Conservation (phyloP, 371 early-diverging fungal species). For the Blakeslea trispora region DNA sequence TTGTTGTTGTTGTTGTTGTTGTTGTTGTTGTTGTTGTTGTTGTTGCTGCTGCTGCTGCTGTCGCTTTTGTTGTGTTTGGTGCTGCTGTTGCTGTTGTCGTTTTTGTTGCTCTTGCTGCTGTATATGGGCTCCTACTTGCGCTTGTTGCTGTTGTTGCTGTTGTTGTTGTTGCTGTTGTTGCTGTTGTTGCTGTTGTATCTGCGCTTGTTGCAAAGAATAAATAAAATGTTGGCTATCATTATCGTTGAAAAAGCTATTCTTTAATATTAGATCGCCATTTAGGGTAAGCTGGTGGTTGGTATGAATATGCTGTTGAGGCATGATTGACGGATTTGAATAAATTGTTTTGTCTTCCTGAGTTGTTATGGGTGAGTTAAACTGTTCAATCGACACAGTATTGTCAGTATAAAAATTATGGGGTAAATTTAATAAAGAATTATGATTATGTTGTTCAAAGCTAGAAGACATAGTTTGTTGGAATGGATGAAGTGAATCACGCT, state of each 20-base stretch:
- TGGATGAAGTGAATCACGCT: not conserved
- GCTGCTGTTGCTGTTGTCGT: not conserved
- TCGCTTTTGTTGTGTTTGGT: not conserved
- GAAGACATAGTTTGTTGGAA: not conserved
- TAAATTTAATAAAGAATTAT: not conserved
- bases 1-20: slow-evolving; percentile 3
- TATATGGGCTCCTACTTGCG: not conserved
- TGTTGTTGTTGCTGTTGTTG: slow-evolving; percentile 4
- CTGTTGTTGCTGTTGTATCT: slow-evolving; percentile 1
- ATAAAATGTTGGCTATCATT: not conserved
- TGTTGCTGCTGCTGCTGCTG: not conserved
- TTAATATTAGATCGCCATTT: not conserved
- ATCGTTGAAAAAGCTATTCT: not conserved
- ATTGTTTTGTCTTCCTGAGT: not conserved
- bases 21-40: not conserved
- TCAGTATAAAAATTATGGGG: not conserved
- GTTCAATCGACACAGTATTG: not conserved
- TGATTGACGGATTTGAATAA: not conserved
- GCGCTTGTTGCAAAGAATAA: not conserved
- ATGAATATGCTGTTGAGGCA: not conserved
- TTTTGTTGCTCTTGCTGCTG: slow-evolving; percentile 10
- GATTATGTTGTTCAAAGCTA: not conserved
- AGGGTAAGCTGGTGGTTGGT: not conserved
- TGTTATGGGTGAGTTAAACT: not conserved
- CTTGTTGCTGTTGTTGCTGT: not conserved